phyloP scores from a whole-genome alignment of 441 rosid species.

The Pelargonium fulgidum region DNA sequence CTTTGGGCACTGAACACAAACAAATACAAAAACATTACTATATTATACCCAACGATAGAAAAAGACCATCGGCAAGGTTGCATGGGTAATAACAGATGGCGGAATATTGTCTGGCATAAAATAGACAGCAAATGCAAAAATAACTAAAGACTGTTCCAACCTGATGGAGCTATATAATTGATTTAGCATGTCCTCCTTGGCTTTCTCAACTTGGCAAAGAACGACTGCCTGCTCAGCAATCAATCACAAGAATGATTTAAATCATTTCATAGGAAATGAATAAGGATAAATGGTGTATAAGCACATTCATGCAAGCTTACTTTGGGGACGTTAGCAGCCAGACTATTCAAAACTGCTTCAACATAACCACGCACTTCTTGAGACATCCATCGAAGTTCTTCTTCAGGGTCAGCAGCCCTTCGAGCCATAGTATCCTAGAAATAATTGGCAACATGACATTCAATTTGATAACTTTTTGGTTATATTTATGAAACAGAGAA shows the following conservation, averaged over 20 bases:
- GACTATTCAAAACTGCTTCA: constrained; percentile 99
- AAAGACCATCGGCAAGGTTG: neutral
- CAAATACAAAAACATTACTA: neutral
- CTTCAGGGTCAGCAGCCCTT: constrained; percentile 95
- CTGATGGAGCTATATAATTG: constrained; percentile 90
- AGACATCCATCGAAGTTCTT: constrained; percentile 99
- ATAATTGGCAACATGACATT: neutral
- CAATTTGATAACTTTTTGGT: too few relatives aligned
- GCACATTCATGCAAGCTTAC: constrained; percentile 27
- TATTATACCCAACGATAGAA: neutral
- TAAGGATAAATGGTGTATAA: constrained; percentile 9
- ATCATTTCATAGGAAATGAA: neutral
- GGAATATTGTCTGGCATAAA: neutral
- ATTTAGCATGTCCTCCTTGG: constrained; percentile 97
- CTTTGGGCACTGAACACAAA: constrained; percentile 58
- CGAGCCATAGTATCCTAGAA: constrained; percentile 85
- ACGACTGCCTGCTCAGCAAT: constrained; percentile 79
- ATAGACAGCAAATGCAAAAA: neutral
- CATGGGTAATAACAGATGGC: neutral
- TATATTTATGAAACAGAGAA: too few relatives aligned
- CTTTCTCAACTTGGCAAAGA: constrained; percentile 99
- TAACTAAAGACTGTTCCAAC: constrained; percentile 30
- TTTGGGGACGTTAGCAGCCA: constrained; percentile 98
- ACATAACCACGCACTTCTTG: constrained; percentile 99
- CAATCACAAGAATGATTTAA: constrained; percentile 16